Conservation (phyloP, 305 asterid genomes). For the Fraxinus dipetala region DNA sequence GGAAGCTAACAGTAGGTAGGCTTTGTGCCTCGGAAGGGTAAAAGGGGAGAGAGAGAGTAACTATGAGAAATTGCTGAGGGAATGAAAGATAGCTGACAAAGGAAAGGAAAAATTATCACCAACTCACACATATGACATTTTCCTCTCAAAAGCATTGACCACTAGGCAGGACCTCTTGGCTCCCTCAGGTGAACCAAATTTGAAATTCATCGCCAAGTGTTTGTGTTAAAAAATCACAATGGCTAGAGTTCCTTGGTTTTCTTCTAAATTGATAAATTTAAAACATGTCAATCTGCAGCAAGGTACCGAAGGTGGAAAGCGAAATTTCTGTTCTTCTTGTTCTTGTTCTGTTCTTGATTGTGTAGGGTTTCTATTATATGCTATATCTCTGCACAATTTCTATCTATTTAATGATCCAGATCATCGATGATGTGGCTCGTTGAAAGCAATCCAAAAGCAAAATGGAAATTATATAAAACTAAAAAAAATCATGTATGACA, state of each 20-base stretch:
- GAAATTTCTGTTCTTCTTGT: background rate
- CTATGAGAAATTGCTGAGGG: background rate
- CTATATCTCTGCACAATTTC: background rate
- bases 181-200: background rate
- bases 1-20: background rate
- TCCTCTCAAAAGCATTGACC: background rate
- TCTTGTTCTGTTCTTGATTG: background rate
- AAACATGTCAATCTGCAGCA: background rate
- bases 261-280: background rate
- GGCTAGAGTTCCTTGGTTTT: background rate
- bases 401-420: background rate
- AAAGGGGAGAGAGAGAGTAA: background rate
- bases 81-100: background rate
- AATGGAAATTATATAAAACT: background rate
- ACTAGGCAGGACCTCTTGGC: conserved; percentile 4
- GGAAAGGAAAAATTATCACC: background rate
- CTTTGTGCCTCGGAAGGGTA: background rate
- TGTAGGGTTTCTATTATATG: background rate
- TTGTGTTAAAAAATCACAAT: background rate
- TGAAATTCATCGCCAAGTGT: background rate
- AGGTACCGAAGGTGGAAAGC: background rate
- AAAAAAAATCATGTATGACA: background rate
- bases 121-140: background rate
- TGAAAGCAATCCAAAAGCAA: conserved; percentile 1
- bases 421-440: background rate